Evolutionary conservation across 768 basidiomycete genomes (phyloP).

Genomic region (Mrakia hoshinonis): DNA sequence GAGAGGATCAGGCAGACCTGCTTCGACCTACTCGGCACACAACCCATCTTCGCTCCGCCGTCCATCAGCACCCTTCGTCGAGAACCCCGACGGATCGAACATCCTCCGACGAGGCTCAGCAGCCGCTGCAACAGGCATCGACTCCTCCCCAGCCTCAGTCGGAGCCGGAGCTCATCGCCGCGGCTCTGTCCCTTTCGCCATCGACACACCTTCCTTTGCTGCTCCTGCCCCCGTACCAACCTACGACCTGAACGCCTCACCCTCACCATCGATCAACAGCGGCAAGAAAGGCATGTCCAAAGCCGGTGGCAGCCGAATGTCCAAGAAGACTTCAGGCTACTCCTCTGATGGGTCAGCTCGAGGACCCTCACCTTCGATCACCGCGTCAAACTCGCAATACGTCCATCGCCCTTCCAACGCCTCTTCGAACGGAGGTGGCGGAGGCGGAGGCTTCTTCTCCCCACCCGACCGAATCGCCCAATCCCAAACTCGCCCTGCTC

Average conservation of each 20-base stretch:
- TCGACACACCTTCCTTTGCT: background rate
- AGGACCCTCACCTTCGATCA: too few species aligned
- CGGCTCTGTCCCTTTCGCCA: background rate
- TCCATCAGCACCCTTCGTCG: background rate
- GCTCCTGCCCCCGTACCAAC: too few species aligned
- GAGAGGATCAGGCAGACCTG: too few species aligned
- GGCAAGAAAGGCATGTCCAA: too few species aligned
- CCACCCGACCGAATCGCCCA: background rate
- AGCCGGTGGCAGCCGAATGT: too few species aligned
- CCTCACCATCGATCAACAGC: too few species aligned
- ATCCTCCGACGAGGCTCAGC: slow-evolving; percentile 1
- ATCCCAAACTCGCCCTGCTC: background rate
- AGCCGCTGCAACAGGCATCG: background rate
- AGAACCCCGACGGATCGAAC: background rate
- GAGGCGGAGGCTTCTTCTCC: background rate
- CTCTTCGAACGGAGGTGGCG: background rate
- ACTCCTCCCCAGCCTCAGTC: background rate
- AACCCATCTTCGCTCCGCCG: background rate
- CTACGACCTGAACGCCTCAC: too few species aligned
- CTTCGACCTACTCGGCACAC: background rate
- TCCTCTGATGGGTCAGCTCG: background rate
- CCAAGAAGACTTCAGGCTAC: background rate
- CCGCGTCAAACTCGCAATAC: background rate
- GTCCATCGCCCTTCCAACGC: background rate
- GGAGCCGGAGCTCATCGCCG: background rate